Evolutionary conservation across 1,284 basidiomycete genomes (phyloP), one percentile per base, ranked within the genome.

Genomic region (Leccinum griseonigrum): DNA sequence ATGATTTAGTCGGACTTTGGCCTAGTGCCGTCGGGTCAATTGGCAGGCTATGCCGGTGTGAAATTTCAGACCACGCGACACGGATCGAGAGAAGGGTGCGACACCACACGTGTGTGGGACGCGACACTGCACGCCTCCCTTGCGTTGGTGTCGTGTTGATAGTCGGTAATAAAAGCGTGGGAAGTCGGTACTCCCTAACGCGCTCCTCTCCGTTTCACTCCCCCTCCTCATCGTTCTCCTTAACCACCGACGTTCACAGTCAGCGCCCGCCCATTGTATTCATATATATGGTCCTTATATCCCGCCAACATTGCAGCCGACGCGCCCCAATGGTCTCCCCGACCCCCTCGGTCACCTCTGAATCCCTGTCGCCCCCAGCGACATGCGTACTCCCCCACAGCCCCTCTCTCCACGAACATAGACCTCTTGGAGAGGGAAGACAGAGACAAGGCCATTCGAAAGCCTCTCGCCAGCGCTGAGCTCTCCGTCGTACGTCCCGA

Each of bases 311-410:
- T 26, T 46, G 16, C 58, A 36, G 61, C 64, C 62, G 77, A 76
- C 78, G 78, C 79, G 78, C 77, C 71, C 68, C 69, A 68, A 91
- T 91, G 88, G 85, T 88, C 69, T 87, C 89, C 40, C 87, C 89
- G 55, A 84, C 88, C 61, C 91, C 89, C 64, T 88, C 88, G 63
- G 82, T 86, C 69, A 91, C 89, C 69, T n/a, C n/a, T n/a, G n/a
- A n/a, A n/a, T 90, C 90, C 61, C 85, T 86, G 68, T 91, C 89
- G 57, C 89, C 90, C 28, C 85, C 86, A 64, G 79, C 85, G 73
- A 74, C 82, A 69, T 87, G 82, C 78, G 77, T 85, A 63, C 82
- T 82, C 66, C 77, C 74, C 59, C 77, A 72, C 70, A 79, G 75
- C 70, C 78, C 72, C 71, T 54, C 77, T 66, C 70, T 77, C 79